These are phyloP conservation scores for Castanopsis chinensis DNA, from an alignment of 306 rosid species.

Conservation along the genomic window DNA sequence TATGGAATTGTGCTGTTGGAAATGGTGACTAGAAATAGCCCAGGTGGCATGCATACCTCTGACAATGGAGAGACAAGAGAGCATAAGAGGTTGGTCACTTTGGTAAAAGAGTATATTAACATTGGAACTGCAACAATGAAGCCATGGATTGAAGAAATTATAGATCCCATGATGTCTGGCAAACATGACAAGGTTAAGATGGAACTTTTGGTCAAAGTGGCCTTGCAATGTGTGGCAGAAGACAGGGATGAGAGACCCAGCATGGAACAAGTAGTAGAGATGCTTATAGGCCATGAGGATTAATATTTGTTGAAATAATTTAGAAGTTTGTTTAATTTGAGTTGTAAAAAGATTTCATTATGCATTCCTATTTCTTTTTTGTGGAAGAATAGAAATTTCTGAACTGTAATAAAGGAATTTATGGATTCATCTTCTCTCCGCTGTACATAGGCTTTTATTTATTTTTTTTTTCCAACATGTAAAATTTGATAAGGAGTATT, in stretches of 20 bases:
- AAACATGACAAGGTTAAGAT: slow-evolving; percentile 7
- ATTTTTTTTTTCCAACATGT: too few relatives aligned
- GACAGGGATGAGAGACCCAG: slow-evolving; percentile 25
- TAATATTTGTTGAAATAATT: background rate
- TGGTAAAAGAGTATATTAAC: slow-evolving; percentile 19
- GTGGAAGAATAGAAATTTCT: too few relatives aligned
- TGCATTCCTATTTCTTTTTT: too few relatives aligned
- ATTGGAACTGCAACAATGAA: background rate
- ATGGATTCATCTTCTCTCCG: too few relatives aligned
- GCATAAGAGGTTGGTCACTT: slow-evolving; percentile 10
- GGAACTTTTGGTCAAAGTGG: slow-evolving; percentile 18
- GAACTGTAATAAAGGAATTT: too few relatives aligned
- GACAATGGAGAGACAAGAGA: slow-evolving; percentile 1
- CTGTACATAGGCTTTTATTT: too few relatives aligned
- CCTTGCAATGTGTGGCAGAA: slow-evolving; percentile 35
- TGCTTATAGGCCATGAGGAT: slow-evolving; percentile 1
- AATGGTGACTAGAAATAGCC: slow-evolving; percentile 32
- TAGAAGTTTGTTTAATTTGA: background rate
- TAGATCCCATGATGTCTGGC: slow-evolving; percentile 16
- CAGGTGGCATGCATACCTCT: background rate
- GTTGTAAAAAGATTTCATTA: too few relatives aligned
- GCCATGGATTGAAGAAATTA: slow-evolving; percentile 5
- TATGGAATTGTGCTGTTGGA: slow-evolving; percentile 40
- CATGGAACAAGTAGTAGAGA: slow-evolving; percentile 30
- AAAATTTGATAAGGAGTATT: too few relatives aligned